These are phyloP conservation scores for Aureobasidium namibiae DNA, from an alignment of 2,329 filamentous ascomycete genomes.

Conservation along the genomic window DNA sequence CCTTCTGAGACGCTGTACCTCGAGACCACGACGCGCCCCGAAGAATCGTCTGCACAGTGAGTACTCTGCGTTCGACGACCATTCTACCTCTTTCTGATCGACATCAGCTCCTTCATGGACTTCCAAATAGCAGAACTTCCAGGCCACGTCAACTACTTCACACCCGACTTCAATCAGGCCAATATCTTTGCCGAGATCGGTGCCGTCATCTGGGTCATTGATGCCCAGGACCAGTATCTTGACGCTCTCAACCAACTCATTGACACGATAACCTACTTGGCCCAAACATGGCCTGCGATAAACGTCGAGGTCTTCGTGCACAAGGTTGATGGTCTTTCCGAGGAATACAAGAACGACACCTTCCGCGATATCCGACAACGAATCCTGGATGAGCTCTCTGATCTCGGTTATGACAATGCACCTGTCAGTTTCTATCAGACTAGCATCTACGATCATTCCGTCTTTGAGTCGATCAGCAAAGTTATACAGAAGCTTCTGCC, in stretches of 20 bases:
- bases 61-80: conserved; percentile 25
- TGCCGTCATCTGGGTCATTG: conserved; percentile 95
- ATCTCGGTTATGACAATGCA: conserved; percentile 86
- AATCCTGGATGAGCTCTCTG: conserved; percentile 90
- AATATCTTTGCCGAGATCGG: conserved; percentile 91
- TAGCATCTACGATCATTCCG: conserved; percentile 96
- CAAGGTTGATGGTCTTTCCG: conserved; percentile 95
- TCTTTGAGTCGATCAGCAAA: conserved; percentile 96
- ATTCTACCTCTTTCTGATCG: background rate
- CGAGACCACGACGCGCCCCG: conserved; percentile 87
- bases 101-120: conserved; percentile 86
- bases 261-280: conserved; percentile 78
- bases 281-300: conserved; percentile 82
- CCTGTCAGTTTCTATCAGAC: conserved; percentile 93
- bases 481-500: conserved; percentile 97
- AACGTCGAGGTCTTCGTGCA: conserved; percentile 99
- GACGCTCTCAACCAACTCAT: conserved; percentile 84
- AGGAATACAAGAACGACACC: conserved; percentile 93
- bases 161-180: conserved; percentile 81
- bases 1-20: conserved; percentile 93
- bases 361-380: conserved; percentile 94
- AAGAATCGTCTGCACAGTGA: conserved; percentile 92
- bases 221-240: conserved; percentile 95
- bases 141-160: conserved; percentile 87
- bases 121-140: conserved; percentile 98